Evolutionary conservation across 495 filamentous ascomycete genomes (phyloP).

Genomic region (Neurospora sp.): DNA sequence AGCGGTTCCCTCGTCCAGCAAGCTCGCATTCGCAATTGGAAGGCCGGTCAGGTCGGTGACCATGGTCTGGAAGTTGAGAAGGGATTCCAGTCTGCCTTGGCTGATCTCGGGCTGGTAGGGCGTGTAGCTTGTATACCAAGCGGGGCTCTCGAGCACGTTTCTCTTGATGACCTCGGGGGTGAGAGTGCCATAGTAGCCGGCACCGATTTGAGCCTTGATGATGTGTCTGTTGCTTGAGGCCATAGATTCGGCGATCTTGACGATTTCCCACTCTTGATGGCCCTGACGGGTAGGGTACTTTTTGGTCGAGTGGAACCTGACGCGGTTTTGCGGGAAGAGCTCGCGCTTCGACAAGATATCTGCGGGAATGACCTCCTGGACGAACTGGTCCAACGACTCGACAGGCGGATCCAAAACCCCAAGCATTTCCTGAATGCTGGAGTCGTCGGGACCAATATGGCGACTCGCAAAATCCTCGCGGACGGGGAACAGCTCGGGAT

Average conservation of each 20-base stretch:
- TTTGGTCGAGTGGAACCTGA: slow-evolving; percentile 11
- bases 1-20: slow-evolving; percentile 89
- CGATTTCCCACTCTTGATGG: slow-evolving; percentile 30
- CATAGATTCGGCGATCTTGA: slow-evolving; percentile 41
- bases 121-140: slow-evolving; percentile 98
- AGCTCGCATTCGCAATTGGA: slow-evolving; percentile 85
- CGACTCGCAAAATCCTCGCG: slow-evolving; percentile 64
- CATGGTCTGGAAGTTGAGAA: slow-evolving; percentile 95
- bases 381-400: slow-evolving; percentile 71
- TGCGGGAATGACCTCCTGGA: slow-evolving; percentile 73
- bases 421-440: slow-evolving; percentile 70
- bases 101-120: slow-evolving; percentile 98
- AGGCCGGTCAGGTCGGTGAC: slow-evolving; percentile 84
- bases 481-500: slow-evolving; percentile 18
- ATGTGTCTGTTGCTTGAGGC: slow-evolving; percentile 58
- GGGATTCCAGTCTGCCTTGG: slow-evolving; percentile 83
- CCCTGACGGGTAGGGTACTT: slow-evolving; percentile 5
- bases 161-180: slow-evolving; percentile 89
- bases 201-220: slow-evolving; percentile 65
- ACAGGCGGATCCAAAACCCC: slow-evolving; percentile 66
- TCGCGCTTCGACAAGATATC: slow-evolving; percentile 65
- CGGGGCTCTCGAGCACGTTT: slow-evolving; percentile 88
- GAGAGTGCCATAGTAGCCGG: slow-evolving; percentile 78
- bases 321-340: slow-evolving; percentile 16
- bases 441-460: slow-evolving; percentile 86